Evolutionary conservation across 2,329 filamentous ascomycete species (phyloP).

Genomic region (Colletotrichum salicis): DNA sequence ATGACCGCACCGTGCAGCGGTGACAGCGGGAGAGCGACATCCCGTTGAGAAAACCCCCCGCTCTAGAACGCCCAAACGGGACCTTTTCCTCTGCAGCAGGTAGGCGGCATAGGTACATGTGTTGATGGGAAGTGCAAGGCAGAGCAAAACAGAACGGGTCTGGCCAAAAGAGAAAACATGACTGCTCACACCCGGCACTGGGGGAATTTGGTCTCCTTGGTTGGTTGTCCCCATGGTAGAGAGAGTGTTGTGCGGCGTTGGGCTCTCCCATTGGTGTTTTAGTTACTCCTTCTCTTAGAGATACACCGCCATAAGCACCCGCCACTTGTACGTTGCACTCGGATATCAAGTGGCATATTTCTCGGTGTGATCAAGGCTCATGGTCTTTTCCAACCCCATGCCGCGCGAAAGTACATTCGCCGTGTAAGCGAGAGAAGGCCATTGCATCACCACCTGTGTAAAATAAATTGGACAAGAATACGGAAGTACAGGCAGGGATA

Average conservation of each 20-base stretch:
- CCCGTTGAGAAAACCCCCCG: background rate
- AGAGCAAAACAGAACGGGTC: background rate
- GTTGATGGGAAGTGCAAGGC: too few relatives aligned
- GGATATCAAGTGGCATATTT: background rate
- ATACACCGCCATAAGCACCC: background rate
- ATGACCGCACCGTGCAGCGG: conserved; percentile 33
- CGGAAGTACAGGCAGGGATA: background rate
- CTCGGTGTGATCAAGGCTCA: background rate
- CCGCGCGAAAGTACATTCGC: background rate
- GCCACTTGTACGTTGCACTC: conserved; percentile 15
- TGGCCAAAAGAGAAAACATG: background rate
- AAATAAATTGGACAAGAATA: background rate
- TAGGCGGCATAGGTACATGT: too few relatives aligned
- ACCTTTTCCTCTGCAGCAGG: background rate
- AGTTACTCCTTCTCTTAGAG: background rate
- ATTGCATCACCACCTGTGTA: conserved; percentile 15
- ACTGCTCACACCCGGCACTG: background rate
- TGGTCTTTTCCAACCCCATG: background rate
- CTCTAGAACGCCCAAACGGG: background rate
- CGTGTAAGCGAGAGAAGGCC: background rate
- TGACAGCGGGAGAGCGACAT: conserved; percentile 28
- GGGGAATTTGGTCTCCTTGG: background rate
- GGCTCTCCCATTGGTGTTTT: background rate
- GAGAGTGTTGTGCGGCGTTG: background rate
- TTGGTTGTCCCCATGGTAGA: too few relatives aligned